Evolutionary conservation across 2,329 filamentous ascomycete genomes (phyloP).

Genomic region (Colletotrichum eremochloae): DNA sequence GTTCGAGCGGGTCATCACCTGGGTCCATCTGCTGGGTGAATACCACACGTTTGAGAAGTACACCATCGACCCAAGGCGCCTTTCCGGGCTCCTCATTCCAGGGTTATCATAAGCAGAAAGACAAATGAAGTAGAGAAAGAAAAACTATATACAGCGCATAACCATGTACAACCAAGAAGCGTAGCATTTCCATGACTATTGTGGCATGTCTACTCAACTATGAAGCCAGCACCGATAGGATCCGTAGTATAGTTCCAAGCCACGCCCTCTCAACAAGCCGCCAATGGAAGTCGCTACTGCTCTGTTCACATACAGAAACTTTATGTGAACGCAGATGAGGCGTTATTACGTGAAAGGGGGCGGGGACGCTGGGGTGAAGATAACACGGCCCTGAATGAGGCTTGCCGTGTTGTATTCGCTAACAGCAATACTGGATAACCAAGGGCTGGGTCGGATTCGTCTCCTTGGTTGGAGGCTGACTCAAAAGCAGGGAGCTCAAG

Average conservation of each 20-base stretch:
- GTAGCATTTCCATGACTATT: background rate
- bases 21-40: background rate
- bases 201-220: constrained; percentile 14
- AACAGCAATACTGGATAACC: constrained; percentile 46
- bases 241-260: constrained; percentile 25
- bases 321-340: constrained; percentile 46
- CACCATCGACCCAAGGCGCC: constrained; percentile 25
- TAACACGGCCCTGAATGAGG: constrained; percentile 47
- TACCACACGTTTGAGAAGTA: constrained; percentile 5
- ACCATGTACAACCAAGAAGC: background rate
- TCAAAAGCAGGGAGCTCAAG: constrained; percentile 44
- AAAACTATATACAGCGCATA: background rate
- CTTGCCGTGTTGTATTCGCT: constrained; percentile 44
- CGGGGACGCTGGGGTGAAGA: constrained; percentile 45
- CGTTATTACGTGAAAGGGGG: constrained; percentile 46
- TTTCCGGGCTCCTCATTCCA: constrained; percentile 26
- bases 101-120: constrained; percentile 12
- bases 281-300: constrained; percentile 46
- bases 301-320: constrained; percentile 47
- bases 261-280: constrained; percentile 41
- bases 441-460: constrained; percentile 24
- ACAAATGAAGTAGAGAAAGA: constrained; percentile 20
- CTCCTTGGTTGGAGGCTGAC: constrained; percentile 25
- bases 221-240: constrained; percentile 25
- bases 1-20: constrained; percentile 1